Base-by-base conservation (phyloP, 768 basidiomycete species). In the Mycena pura region DNA sequence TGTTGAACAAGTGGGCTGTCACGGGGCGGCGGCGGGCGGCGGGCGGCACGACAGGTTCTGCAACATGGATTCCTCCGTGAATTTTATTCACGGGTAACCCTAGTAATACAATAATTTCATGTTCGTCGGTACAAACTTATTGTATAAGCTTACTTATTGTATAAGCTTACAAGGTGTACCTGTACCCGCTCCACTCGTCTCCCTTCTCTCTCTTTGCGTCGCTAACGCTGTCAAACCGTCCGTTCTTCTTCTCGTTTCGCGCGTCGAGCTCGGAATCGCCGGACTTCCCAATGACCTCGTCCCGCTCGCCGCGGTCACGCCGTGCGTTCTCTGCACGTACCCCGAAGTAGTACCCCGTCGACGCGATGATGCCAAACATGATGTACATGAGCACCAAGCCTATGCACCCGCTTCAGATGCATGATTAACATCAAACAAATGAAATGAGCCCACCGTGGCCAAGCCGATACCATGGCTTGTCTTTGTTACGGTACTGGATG, bases 301-400 rank as follows among this genome's bases (percentile, higher is more conserved):
- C 84, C 31, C 87, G 81, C 67, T 88, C 88, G 6, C 89, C 91
- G 40, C 85, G 78, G 6, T 87, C 88, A 22, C 90, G 83, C 41
- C 76, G 76, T n/a, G 78, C 80, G 63, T 92, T 92, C 72, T 92
- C 91, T 19, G 75, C 74, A 32, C 76, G 80, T 47, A 91, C 74
- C 34, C 80, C 68, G 60, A 77, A 56, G 36, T 79, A 74, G 72
- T 80, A 80, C 5, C 67, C 29, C 3, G 75, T 29, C 19, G 86
- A 82, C 41, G 78, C 74, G 48, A 86, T 73, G 44, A 91, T 61
- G 4, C 89, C 90, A 48, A 91, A 74, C 36, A 73, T 82, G 66
- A 92, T 90, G 75, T 90, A 92, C 82, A 86, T 80, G 50, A 92
- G 76, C 49, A 91, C 90, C 34, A 92, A 76, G 7, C 86, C 87